These are phyloP conservation scores for Didymellaceae sp. DNA, from an alignment of 2,329 filamentous ascomycete species.

Conservation along the genomic window DNA sequence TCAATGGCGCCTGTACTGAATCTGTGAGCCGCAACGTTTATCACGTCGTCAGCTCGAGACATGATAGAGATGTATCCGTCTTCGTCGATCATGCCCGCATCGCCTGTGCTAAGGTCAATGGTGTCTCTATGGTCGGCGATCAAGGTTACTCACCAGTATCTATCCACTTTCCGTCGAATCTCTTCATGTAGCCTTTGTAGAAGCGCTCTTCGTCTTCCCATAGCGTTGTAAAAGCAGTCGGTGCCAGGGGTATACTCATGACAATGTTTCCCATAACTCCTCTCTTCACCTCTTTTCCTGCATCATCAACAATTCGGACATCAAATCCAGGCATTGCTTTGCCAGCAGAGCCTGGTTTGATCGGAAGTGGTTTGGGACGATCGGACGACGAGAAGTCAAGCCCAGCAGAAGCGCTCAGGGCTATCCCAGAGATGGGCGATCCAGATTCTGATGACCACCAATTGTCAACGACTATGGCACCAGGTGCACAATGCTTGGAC, in stretches of 20 bases:
- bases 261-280: slow-evolving; percentile 93
- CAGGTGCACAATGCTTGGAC: slow-evolving; percentile 66
- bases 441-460: slow-evolving; percentile 78
- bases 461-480: slow-evolving; percentile 71
- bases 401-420: slow-evolving; percentile 68
- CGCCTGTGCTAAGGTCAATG: slow-evolving; percentile 53
- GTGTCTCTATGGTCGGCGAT: background rate
- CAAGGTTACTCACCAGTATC: slow-evolving; percentile 66
- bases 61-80: slow-evolving; percentile 72
- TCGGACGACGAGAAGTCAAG: slow-evolving; percentile 56
- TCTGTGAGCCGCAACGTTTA: slow-evolving; percentile 93
- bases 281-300: slow-evolving; percentile 71
- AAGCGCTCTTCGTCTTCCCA: slow-evolving; percentile 88
- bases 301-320: slow-evolving; percentile 81
- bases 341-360: slow-evolving; percentile 86
- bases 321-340: slow-evolving; percentile 93
- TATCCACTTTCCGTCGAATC: slow-evolving; percentile 82
- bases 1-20: slow-evolving; percentile 92
- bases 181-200: slow-evolving; percentile 81
- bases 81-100: slow-evolving; percentile 83
- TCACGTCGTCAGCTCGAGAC: slow-evolving; percentile 78
- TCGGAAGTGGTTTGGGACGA: slow-evolving; percentile 58
- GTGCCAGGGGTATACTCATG: slow-evolving; percentile 79
- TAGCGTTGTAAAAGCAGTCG: slow-evolving; percentile 83
- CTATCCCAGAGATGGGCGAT: slow-evolving; percentile 71